Evolutionary conservation across 129 eudicot genomes (phyloP).

Genomic region (Lonicera japonica): DNA sequence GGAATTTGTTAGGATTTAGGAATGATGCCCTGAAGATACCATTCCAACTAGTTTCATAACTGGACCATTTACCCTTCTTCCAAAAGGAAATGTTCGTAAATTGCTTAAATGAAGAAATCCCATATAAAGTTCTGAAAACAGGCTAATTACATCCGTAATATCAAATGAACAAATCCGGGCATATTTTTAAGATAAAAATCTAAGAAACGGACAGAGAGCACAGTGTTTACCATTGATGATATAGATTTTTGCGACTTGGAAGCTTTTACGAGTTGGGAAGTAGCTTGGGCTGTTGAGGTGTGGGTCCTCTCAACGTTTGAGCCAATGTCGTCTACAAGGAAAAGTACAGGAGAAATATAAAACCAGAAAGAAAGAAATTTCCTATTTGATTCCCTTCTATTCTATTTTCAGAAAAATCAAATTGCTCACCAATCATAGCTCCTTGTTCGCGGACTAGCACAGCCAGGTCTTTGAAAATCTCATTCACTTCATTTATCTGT

Average conservation of each 20-base stretch:
- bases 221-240: slow-evolving; percentile 56
- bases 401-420: neutral
- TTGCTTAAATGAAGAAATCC: no score
- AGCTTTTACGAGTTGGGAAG: slow-evolving; percentile 56
- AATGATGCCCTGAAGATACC: no score
- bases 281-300: slow-evolving; percentile 57
- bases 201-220: neutral
- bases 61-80: no score
- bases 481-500: slow-evolving; percentile 68
- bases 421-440: slow-evolving; percentile 46
- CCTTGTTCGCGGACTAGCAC: slow-evolving; percentile 62
- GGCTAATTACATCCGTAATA: no score
- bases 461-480: slow-evolving; percentile 70
- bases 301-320: slow-evolving; percentile 58
- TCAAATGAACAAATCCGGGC: no score
- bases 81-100: no score
- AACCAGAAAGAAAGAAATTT: neutral
- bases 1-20: no score
- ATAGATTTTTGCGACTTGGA: slow-evolving; percentile 60
- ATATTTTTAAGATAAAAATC: neutral
- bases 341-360: neutral
- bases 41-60: no score
- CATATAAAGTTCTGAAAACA: no score
- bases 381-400: no score
- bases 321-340: slow-evolving; percentile 58